Conservation (phyloP, 2,329 filamentous ascomycete species). For the Aspergillus ochraceus region DNA sequence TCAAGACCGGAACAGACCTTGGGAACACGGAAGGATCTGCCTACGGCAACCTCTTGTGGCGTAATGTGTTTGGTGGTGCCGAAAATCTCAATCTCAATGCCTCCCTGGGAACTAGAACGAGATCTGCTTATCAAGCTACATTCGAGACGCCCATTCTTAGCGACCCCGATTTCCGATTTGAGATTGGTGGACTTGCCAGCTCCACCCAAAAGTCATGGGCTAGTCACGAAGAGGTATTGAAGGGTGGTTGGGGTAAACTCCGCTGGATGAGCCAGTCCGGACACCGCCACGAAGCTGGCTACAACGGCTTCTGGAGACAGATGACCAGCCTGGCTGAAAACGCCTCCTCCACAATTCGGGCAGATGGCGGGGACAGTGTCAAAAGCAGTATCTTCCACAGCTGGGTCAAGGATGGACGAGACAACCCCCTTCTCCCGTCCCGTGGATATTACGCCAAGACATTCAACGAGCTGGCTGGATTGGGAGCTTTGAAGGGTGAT, state of each 20-base stretch:
- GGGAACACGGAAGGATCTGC: constrained; percentile 93
- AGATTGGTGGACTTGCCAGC: constrained; percentile 78
- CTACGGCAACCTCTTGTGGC: constrained; percentile 80
- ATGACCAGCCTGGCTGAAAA: constrained; percentile 73
- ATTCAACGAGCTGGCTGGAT: constrained; percentile 79
- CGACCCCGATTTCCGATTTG: constrained; percentile 77
- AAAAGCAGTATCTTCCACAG: constrained; percentile 85
- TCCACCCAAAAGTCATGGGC: constrained; percentile 90
- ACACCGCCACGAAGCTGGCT: constrained; percentile 74
- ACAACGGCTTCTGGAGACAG: constrained; percentile 83
- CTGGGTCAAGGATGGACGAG: constrained; percentile 76
- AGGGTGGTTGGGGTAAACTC: constrained; percentile 73
- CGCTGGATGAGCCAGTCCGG: constrained; percentile 68
- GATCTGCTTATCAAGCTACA: constrained; percentile 84
- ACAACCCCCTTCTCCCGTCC: constrained; percentile 81
- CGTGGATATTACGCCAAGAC: constrained; percentile 79
- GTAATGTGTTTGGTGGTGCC: constrained; percentile 92
- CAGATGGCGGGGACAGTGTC: constrained; percentile 84
- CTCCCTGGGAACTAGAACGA: constrained; percentile 82
- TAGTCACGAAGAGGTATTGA: constrained; percentile 85
- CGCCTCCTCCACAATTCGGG: constrained; percentile 78
- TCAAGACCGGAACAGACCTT: constrained; percentile 93
- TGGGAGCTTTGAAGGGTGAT: constrained; percentile 80
- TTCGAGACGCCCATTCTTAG: constrained; percentile 80
- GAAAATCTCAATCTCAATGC: constrained; percentile 87